Evolutionary conservation across 164 flowering plant species (phyloP).

Genomic region (Magnolia sinica): DNA sequence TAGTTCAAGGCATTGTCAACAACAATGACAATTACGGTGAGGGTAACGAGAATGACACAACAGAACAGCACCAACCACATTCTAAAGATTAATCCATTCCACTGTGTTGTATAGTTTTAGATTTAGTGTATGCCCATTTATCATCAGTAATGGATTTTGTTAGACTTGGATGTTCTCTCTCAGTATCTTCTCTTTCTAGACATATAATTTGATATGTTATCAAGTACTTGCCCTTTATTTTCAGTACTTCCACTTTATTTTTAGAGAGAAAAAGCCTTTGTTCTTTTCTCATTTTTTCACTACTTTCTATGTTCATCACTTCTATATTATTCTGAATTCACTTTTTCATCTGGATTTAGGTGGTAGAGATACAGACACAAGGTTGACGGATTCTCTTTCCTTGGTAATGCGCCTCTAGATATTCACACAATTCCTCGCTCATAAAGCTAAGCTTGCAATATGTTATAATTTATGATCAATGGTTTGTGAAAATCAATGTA

Average conservation of each 20-base stretch:
- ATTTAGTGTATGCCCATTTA: no score
- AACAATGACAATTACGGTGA: no score
- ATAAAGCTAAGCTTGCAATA: neutral
- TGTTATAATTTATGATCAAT: neutral
- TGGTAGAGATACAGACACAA: constrained; percentile 23
- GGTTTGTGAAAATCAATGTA: neutral
- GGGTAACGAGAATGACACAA: no score
- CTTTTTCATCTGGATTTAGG: constrained; percentile 18
- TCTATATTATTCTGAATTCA: constrained; percentile 1
- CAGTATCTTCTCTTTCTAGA: neutral
- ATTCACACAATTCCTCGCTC: neutral
- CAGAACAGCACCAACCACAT: no score
- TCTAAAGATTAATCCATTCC: no score
- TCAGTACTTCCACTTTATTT: neutral
- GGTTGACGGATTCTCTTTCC: constrained; percentile 26
- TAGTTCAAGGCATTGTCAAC: no score
- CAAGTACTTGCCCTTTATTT: neutral
- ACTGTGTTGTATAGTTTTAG: no score
- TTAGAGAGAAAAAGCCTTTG: neutral
- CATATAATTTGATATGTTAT: neutral
- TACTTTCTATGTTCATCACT: neutral
- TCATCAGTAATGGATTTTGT: no score
- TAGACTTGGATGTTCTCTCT: no score
- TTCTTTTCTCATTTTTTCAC: neutral
- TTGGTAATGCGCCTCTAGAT: constrained; percentile 11